Evolutionary conservation across 73 alveolate genomes (phyloP).

Genomic region (Loxodes magnus): DNA sequence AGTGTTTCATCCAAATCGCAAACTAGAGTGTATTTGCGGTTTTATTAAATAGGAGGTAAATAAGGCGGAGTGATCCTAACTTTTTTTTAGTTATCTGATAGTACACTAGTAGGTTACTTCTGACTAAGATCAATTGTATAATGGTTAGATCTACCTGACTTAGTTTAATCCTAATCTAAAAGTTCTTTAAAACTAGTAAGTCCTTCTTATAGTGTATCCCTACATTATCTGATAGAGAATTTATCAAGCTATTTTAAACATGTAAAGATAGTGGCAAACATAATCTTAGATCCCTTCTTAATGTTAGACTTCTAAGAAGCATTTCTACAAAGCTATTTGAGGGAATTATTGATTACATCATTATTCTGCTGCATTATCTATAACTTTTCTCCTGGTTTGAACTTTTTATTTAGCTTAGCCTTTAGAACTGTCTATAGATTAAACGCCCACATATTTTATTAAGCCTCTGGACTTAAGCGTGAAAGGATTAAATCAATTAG

Average conservation of each 20-base stretch:
- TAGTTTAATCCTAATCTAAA: not conserved
- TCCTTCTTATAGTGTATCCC: slow-evolving; percentile 18
- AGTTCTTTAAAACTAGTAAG: not conserved
- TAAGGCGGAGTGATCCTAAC: slow-evolving; percentile 2
- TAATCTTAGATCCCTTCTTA: too few relatives aligned
- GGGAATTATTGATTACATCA: too few relatives aligned
- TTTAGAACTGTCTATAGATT: slow-evolving; percentile 1
- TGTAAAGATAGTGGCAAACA: too few relatives aligned
- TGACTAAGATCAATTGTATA: too few relatives aligned
- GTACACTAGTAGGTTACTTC: too few relatives aligned
- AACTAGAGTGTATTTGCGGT: slow-evolving; percentile 55
- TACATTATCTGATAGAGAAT: too few relatives aligned
- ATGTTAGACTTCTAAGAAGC: too few relatives aligned
- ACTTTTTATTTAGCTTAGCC: too few relatives aligned
- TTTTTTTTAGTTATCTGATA: not conserved
- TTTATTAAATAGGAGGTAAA: slow-evolving; percentile 53
- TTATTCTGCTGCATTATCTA: too few relatives aligned
- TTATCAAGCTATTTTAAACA: too few relatives aligned
- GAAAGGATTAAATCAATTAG: slow-evolving; percentile 31
- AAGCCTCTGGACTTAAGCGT: slow-evolving; percentile 26
- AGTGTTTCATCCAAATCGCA: slow-evolving; percentile 84
- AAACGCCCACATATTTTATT: slow-evolving; percentile 29
- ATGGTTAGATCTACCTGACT: slow-evolving; percentile 7
- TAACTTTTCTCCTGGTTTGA: too few relatives aligned
- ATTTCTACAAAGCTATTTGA: too few relatives aligned